A percentile compares a stretch with the other conserved stretches of the same genome.
These are phyloP conservation scores for Colletotrichum sp. DNA, from an alignment of 2,329 filamentous ascomycete species.

Conservation along the genomic window DNA sequence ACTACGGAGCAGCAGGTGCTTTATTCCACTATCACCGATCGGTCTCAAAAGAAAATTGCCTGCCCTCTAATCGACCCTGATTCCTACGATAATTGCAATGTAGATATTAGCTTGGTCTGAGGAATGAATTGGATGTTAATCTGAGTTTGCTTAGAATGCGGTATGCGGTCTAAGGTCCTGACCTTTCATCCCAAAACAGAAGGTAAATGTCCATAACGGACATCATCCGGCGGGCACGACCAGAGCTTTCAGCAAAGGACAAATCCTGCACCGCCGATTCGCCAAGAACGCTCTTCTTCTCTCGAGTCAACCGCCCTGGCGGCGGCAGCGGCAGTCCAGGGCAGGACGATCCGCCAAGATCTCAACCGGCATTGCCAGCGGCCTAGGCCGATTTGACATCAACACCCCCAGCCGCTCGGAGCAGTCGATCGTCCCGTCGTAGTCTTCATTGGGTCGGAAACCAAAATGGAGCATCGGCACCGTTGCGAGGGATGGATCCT, in stretches of 20 bases:
- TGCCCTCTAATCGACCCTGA: not conserved
- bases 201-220: not conserved
- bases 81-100: rapidly evolving
- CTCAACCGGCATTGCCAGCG: not conserved
- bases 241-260: not conserved
- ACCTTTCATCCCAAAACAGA: not conserved
- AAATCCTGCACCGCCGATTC: not conserved
- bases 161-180: not conserved
- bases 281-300: not conserved
- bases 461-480: not conserved
- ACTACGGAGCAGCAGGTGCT: not conserved
- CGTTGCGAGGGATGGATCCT: not conserved
- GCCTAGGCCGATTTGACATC: not conserved
- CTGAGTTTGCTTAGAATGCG: not conserved
- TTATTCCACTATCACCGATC: not conserved
- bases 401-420: not conserved
- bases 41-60: not conserved
- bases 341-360: not conserved
- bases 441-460: not conserved
- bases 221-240: not conserved
- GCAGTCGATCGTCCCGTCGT: not conserved
- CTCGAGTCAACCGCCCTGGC: not conserved
- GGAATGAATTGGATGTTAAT: not conserved
- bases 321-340: not conserved
- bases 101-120: not conserved